phyloP scores from a whole-genome alignment of 176 grass and related monocot species.

The Calamus simplicifolius region DNA sequence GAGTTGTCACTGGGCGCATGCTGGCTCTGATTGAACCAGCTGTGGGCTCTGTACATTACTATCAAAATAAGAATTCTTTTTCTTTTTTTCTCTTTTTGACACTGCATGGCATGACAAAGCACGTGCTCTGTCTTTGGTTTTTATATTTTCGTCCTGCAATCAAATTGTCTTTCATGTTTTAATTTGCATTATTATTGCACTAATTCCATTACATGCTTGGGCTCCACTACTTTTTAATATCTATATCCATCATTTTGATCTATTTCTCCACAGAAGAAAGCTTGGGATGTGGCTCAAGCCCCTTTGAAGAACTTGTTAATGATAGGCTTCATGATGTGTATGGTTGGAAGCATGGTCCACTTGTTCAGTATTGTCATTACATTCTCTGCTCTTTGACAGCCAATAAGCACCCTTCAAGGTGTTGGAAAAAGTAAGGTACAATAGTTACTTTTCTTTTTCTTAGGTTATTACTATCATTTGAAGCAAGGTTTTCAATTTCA shows the following conservation, averaged over 20 bases:
- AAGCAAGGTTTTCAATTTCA: neutral
- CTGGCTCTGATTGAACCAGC: too few species aligned
- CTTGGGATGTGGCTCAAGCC: slow-evolving; percentile 91
- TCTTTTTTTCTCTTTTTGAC: too few species aligned
- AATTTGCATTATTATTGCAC: neutral
- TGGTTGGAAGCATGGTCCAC: slow-evolving; percentile 90
- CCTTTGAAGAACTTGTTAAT: slow-evolving; percentile 97
- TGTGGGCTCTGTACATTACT: too few species aligned
- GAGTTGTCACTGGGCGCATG: too few species aligned
- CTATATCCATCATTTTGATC: neutral
- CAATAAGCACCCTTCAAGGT: slow-evolving; percentile 58
- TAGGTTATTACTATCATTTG: neutral
- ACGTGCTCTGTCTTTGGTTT: too few species aligned
- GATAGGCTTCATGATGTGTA: slow-evolving; percentile 99
- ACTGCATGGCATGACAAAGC: too few species aligned
- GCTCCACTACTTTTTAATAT: neutral
- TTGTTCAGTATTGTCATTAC: slow-evolving; percentile 99
- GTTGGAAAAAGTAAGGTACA: slow-evolving; percentile 69
- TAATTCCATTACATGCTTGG: neutral
- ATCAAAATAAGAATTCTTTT: too few species aligned
- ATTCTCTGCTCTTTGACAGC: slow-evolving; percentile 87
- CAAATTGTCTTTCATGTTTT: too few species aligned
- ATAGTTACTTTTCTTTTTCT: neutral
- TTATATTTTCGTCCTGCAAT: too few species aligned
- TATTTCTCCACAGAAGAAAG: slow-evolving; percentile 58